Evolutionary conservation across 2,329 filamentous ascomycete species (phyloP).

Genomic region (Fusarium sp.): DNA sequence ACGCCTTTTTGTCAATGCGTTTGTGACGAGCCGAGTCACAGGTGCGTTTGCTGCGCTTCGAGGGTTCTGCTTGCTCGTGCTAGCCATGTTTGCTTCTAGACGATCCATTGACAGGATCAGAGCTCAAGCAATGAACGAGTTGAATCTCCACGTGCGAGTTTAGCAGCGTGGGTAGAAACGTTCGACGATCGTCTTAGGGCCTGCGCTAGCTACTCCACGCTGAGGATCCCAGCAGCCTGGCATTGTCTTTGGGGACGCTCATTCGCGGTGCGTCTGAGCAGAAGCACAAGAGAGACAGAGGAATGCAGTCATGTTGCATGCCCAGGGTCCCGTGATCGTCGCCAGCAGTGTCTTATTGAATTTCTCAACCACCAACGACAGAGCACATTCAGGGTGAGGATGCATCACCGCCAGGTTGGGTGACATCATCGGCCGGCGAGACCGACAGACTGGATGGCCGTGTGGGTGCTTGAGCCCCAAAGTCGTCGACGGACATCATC

Average conservation of each 20-base stretch:
- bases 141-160: constrained; percentile 30
- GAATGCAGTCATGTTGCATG: constrained; percentile 31
- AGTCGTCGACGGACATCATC: constrained; percentile 18
- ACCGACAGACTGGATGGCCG: constrained; percentile 19
- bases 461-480: constrained; percentile 33
- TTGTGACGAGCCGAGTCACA: constrained; percentile 4
- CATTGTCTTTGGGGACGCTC: constrained; percentile 10
- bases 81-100: constrained; percentile 6
- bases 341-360: constrained; percentile 12
- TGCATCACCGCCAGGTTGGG: constrained; percentile 32
- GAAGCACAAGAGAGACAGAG: constrained; percentile 13
- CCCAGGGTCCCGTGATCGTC: constrained; percentile 30
- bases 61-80: not conserved
- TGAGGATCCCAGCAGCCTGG: constrained; percentile 24
- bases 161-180: constrained; percentile 33
- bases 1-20: constrained; percentile 1
- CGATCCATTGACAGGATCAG: constrained; percentile 19
- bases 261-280: constrained; percentile 15
- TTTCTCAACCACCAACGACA: constrained; percentile 26
- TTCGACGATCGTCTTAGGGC: constrained; percentile 29
- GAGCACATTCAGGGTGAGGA: constrained; percentile 9
- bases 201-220: constrained; percentile 27
- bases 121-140: constrained; percentile 15
- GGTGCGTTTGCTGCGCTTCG: constrained; percentile 9
- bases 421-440: constrained; percentile 36